phyloP scores from a whole-genome alignment of 208 protist species.

The Porcisia hertigi region DNA sequence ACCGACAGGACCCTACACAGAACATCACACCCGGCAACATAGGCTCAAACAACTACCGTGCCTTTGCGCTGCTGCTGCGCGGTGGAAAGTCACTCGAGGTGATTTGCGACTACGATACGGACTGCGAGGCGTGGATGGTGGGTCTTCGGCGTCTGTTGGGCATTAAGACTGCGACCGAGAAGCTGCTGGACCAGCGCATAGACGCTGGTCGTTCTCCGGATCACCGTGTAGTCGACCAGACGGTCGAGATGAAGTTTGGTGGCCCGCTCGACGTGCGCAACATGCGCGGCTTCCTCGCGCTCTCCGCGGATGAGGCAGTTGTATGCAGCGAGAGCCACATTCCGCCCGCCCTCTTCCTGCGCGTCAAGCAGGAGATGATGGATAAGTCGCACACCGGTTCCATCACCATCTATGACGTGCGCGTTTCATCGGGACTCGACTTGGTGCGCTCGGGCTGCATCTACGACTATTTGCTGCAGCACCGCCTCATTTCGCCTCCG shows the following conservation, averaged over 20 bases:
- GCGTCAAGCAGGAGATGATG: slow-evolving; percentile 82
- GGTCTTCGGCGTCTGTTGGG: slow-evolving; percentile 81
- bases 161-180: slow-evolving; percentile 66
- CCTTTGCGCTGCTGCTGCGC: slow-evolving; percentile 80
- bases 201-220: slow-evolving; percentile 14
- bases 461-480: slow-evolving; percentile 78
- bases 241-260: slow-evolving; percentile 76
- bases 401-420: slow-evolving; percentile 87
- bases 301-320: slow-evolving; percentile 71
- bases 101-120: slow-evolving; percentile 88
- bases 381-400: slow-evolving; percentile 68
- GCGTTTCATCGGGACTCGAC: slow-evolving; percentile 79
- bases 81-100: slow-evolving; percentile 89
- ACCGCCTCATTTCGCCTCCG: slow-evolving; percentile 53
- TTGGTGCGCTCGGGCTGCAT: slow-evolving; percentile 71
- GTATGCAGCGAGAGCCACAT: slow-evolving; percentile 90
- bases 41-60: slow-evolving; percentile 84
- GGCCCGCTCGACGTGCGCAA: slow-evolving; percentile 79
- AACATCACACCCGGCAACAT: slow-evolving; percentile 80
- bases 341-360: slow-evolving; percentile 83
- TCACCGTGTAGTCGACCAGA: slow-evolving; percentile 17
- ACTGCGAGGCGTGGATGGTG: slow-evolving; percentile 91
- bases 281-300: slow-evolving; percentile 79
- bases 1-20: slow-evolving; percentile 74
- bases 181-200: slow-evolving; percentile 47